Evolutionary conservation across 148 eudicot species (phyloP), one percentile per base, ranked within the genome.

Genomic region (Polygonum maritimum): DNA sequence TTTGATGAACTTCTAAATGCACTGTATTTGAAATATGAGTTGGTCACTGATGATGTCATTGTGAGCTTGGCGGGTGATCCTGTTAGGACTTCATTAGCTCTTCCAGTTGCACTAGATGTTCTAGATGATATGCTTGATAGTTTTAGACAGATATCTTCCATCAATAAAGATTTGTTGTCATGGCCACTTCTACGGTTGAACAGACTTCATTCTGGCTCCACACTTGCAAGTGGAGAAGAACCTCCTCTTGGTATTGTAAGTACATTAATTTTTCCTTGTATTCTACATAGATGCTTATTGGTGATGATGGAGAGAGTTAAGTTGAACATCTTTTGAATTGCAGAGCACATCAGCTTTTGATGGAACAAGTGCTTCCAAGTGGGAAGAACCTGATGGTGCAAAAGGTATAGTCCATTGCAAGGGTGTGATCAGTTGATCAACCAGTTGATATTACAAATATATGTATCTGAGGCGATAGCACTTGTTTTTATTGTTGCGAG

Each of bases 361-460:
- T 81, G 98, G 98, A 48, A 82, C 85, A 77, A 87, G 89, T 67
- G 48, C 82, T 83, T 87, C 97, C 9, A 94, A 94, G 84, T 94
- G 97, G 97, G 96, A 94, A 85, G 98, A 94, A 85, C 98, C 98
- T 81, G 90, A 90, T 89, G 98, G 98, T 75, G 98, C 94, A 62
- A 87, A 78, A 92, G 98, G 98, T 94, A 74, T 44, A 13, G 8
- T 71, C 16, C 33, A 19, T 9, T 21, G 26, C 31, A 57, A 57
- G 31, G 47, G 9, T 57, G 63, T 12, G 31, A 21, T 44, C 10
- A 44, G 10, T 44, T 44, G 47, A 10, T 44, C 47, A 51, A 51
- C 6, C n/a, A 51, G 16, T 49, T 51, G n/a, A 16, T 18, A 51
- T 51, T 51, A 12, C 18, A 22, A 55, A 55, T n/a, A 55, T 2